phyloP scores from a whole-genome alignment of 1,139 yeast species.

The Spathaspora sp. region DNA sequence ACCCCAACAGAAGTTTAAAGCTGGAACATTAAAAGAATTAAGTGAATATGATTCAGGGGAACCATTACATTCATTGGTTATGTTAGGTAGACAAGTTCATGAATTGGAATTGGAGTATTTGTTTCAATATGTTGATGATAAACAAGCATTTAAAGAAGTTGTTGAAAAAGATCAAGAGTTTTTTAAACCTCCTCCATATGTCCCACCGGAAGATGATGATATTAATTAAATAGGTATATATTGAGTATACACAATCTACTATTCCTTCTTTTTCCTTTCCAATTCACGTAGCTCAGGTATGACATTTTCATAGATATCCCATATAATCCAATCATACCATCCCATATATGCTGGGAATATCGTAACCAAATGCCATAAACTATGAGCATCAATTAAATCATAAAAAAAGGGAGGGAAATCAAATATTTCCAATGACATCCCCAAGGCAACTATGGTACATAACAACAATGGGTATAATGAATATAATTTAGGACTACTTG shows the following conservation, averaged over 20 bases:
- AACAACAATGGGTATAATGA: slow-evolving; percentile 44
- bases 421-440: slow-evolving; percentile 84
- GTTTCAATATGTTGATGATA: slow-evolving; percentile 71
- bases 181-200: slow-evolving; percentile 62
- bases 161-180: slow-evolving; percentile 72
- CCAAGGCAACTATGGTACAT: slow-evolving; percentile 56
- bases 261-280: slow-evolving; percentile 14
- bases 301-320: slow-evolving; percentile 45
- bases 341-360: slow-evolving; percentile 57
- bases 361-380: slow-evolving; percentile 87
- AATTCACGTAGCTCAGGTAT: slow-evolving; percentile 12
- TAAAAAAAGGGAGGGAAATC: slow-evolving; percentile 75
- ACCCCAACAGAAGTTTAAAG: slow-evolving; percentile 76
- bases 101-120: slow-evolving; percentile 88
- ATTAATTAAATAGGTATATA: slow-evolving; percentile 1
- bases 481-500: slow-evolving; percentile 38
- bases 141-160: slow-evolving; percentile 55
- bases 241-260: slow-evolving; percentile 1
- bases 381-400: slow-evolving; percentile 84
- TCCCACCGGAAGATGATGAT: slow-evolving; percentile 37
- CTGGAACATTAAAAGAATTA: slow-evolving; percentile 77
- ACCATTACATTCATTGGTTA: slow-evolving; percentile 87
- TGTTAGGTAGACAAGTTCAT: slow-evolving; percentile 91
- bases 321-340: slow-evolving; percentile 50
- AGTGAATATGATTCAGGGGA: slow-evolving; percentile 87